These are phyloP conservation scores for Coniophora puteana DNA, from an alignment of 1,284 basidiomycete genomes.

Conservation along the genomic window DNA sequence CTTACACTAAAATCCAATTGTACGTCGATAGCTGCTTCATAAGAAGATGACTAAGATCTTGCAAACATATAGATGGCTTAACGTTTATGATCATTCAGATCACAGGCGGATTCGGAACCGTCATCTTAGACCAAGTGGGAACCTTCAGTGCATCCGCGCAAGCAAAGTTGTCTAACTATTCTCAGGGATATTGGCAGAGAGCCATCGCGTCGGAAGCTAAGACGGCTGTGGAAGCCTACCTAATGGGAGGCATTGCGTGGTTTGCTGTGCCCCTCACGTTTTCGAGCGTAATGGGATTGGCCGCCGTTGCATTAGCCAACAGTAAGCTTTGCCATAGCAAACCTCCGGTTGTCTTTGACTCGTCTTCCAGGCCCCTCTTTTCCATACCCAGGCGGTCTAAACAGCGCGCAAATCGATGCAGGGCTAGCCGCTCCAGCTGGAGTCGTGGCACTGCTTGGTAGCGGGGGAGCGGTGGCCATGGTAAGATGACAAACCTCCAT, in stretches of 20 bases:
- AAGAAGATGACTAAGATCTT: not conserved
- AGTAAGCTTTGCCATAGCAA: conserved; percentile 5
- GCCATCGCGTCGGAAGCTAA: conserved; percentile 28
- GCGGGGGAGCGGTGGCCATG: conserved; percentile 25
- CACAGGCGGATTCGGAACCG: conserved; percentile 15
- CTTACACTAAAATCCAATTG: conserved; percentile 31
- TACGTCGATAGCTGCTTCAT: conserved; percentile 3
- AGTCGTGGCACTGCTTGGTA: conserved; percentile 27
- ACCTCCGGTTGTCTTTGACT: conserved; percentile 1
- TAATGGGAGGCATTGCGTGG: conserved; percentile 36
- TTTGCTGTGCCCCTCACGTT: conserved; percentile 38
- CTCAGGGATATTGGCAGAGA: conserved; percentile 18
- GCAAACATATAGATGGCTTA: conserved; percentile 8
- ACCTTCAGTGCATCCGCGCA: conserved; percentile 7
- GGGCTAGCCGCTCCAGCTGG: conserved; percentile 33
- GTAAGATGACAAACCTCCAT: conserved; percentile 10
- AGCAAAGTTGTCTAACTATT: conserved; percentile 1
- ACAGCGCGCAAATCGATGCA: conserved; percentile 18
- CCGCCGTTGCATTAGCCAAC: conserved; percentile 28
- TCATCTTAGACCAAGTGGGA: conserved; percentile 14
- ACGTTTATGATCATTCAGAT: conserved; percentile 16
- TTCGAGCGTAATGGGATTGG: conserved; percentile 38
- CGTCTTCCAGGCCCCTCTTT: conserved; percentile 8
- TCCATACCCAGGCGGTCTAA: conserved; percentile 13
- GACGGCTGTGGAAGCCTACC: conserved; percentile 26